Conservation (phyloP, 1,284 basidiomycete species). For the Polyporus tsugae region DNA sequence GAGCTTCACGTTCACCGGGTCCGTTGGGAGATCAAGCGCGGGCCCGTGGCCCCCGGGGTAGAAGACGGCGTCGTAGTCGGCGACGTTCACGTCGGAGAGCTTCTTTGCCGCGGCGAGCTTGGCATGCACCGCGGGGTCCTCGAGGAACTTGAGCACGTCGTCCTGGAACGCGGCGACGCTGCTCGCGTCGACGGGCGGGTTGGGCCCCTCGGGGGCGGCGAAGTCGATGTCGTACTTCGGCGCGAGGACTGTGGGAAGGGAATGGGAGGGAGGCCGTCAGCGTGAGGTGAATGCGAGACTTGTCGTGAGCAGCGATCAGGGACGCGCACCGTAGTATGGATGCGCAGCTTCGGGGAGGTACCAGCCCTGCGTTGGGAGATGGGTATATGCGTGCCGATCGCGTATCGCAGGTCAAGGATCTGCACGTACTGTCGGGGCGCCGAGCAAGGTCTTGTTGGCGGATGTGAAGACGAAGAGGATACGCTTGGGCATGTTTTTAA, state of each 20-base stretch:
- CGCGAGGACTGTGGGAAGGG: constrained; percentile 50
- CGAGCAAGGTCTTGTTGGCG: constrained; percentile 66
- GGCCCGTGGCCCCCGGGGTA: constrained; percentile 84
- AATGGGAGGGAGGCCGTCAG: not conserved
- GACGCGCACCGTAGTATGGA: constrained; percentile 66
- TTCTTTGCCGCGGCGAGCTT: constrained; percentile 70
- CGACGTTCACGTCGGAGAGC: constrained; percentile 63
- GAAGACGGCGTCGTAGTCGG: constrained; percentile 79
- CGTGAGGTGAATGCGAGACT: not conserved
- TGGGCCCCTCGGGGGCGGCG: constrained; percentile 75
- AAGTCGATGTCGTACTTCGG: constrained; percentile 70
- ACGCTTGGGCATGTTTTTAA: constrained; percentile 46
- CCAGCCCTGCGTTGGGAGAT: constrained; percentile 58
- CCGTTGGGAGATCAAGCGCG: constrained; percentile 69
- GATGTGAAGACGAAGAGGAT: constrained; percentile 84
- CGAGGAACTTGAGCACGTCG: constrained; percentile 66
- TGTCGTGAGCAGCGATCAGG: not conserved
- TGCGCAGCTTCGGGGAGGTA: constrained; percentile 83
- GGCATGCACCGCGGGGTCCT: constrained; percentile 61
- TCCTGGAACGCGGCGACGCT: constrained; percentile 69
- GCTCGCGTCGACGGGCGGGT: constrained; percentile 74
- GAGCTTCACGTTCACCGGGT: constrained; percentile 66
- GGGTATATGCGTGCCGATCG: constrained; percentile 7
- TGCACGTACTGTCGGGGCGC: constrained; percentile 58
- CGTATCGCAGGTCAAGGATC: not conserved